Conservation (phyloP, 2,329 filamentous ascomycete genomes). For the Pleoardoris graminearum region DNA sequence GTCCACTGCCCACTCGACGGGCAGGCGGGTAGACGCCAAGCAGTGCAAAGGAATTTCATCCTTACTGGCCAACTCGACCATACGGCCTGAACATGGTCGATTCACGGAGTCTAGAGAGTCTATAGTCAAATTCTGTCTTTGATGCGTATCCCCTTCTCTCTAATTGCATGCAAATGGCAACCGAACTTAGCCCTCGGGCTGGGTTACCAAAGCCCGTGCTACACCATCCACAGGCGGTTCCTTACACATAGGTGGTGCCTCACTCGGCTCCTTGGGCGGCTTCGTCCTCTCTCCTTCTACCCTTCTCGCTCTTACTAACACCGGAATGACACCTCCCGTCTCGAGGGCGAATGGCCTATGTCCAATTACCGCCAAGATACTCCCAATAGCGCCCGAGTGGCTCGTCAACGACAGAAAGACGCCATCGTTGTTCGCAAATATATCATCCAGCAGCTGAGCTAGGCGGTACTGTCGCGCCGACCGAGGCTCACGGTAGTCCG, state of each 20-base stretch:
- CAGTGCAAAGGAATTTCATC: background rate
- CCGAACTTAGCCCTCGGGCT: background rate
- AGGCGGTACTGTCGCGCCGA: constrained; percentile 32
- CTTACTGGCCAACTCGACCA: too few relatives aligned
- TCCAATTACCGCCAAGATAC: constrained; percentile 58
- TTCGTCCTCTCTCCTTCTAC: constrained; percentile 36
- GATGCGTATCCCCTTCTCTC: too few relatives aligned
- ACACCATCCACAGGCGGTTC: background rate
- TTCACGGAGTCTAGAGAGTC: too few relatives aligned
- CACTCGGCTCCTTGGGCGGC: constrained; percentile 39
- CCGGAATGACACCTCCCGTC: constrained; percentile 70
- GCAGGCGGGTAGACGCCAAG: background rate
- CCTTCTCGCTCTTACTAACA: constrained; percentile 63
- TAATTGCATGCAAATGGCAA: too few relatives aligned
- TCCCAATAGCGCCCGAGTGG: constrained; percentile 62
- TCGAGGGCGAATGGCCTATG: constrained; percentile 63
- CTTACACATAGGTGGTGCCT: constrained; percentile 33
- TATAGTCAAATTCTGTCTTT: too few relatives aligned
- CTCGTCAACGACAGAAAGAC: constrained; percentile 59
- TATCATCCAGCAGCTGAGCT: constrained; percentile 52
- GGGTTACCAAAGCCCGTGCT: too few relatives aligned
- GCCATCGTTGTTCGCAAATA: constrained; percentile 54
- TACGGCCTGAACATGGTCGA: too few relatives aligned
- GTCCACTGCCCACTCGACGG: background rate
- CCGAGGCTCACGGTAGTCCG: constrained; percentile 40